phyloP scores from a whole-genome alignment of 2,329 filamentous ascomycete species.

The Penicillium sp. region DNA sequence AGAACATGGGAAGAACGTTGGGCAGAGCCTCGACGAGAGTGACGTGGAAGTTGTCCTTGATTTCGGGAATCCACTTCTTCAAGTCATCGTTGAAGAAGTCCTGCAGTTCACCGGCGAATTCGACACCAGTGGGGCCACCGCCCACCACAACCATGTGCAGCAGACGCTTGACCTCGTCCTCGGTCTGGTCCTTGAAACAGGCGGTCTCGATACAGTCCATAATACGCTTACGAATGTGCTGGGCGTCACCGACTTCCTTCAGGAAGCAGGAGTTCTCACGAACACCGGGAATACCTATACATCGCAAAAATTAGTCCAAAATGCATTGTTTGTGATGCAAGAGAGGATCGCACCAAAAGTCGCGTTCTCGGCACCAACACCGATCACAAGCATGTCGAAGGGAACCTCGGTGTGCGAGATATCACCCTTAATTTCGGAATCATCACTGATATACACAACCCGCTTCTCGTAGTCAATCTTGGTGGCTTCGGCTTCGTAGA shows the following conservation, averaged over 20 bases:
- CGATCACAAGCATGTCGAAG: constrained; percentile 97
- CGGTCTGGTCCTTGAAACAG: constrained; percentile 91
- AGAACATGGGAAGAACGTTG: constrained; percentile 94
- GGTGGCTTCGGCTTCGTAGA: constrained; percentile 95
- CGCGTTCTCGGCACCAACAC: constrained; percentile 95
- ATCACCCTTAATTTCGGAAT: constrained; percentile 86
- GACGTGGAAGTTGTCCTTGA: constrained; percentile 91
- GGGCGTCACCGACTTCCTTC: constrained; percentile 96
- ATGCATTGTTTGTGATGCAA: constrained; percentile 9
- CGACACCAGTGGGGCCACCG: constrained; percentile 92
- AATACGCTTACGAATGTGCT: constrained; percentile 95
- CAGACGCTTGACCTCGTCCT: constrained; percentile 85
- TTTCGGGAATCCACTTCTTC: constrained; percentile 96
- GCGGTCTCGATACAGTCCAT: constrained; percentile 99
- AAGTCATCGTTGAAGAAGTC: constrained; percentile 99
- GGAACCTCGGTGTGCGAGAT: constrained; percentile 81
- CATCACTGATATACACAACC: constrained; percentile 84
- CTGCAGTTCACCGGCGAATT: constrained; percentile 96
- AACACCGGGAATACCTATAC: constrained; percentile 77
- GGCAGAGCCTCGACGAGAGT: constrained; percentile 96
- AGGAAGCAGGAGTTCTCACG: constrained; percentile 95
- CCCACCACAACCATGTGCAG: constrained; percentile 97
- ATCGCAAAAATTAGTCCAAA: neutral
- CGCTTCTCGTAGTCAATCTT: constrained; percentile 92
- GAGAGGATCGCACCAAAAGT: constrained; percentile 70